Percentiles rank a stretch among this genome's conserved stretches.
Evolutionary conservation across 2,329 filamentous ascomycete genomes (phyloP).

Genomic region (Fusarium nanum): DNA sequence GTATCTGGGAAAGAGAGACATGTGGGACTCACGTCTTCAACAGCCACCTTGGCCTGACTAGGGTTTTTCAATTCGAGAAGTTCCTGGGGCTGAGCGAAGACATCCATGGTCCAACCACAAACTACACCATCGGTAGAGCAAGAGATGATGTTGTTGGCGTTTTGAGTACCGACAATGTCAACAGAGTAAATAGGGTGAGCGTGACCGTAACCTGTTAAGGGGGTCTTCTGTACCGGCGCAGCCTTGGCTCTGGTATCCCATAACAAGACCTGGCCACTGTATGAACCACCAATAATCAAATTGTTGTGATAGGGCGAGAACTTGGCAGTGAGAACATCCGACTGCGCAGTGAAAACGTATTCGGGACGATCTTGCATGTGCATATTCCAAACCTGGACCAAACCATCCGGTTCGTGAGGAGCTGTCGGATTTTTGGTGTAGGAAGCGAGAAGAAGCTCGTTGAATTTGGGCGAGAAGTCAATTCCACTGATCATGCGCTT

Average conservation of each 20-base stretch:
- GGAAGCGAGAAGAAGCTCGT: conserved; percentile 89
- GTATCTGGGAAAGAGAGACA: conserved; percentile 94
- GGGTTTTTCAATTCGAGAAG: conserved; percentile 89
- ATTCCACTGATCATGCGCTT: conserved; percentile 97
- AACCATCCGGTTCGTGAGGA: conserved; percentile 90
- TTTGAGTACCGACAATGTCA: conserved; percentile 96
- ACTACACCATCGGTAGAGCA: conserved; percentile 97
- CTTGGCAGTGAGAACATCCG: conserved; percentile 92
- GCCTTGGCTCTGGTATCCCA: conserved; percentile 96
- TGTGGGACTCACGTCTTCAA: conserved; percentile 93
- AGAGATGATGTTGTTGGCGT: conserved; percentile 98
- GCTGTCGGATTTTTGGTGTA: conserved; percentile 98
- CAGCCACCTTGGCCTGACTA: conserved; percentile 77
- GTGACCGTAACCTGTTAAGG: conserved; percentile 92
- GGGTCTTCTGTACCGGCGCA: conserved; percentile 93
- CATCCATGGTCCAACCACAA: conserved; percentile 97
- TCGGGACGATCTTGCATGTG: conserved; percentile 95
- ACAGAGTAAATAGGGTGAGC: conserved; percentile 97
- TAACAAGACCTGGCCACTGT: conserved; percentile 93
- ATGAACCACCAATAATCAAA: conserved; percentile 93
- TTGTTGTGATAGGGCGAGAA: conserved; percentile 99
- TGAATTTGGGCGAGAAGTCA: conserved; percentile 95
- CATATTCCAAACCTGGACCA: conserved; percentile 97
- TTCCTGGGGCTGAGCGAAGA: conserved; percentile 96
- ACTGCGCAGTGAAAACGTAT: conserved; percentile 96